Conservation (phyloP, 108 stramenopile genomes). For the Nannochloropsis salina region DNA sequence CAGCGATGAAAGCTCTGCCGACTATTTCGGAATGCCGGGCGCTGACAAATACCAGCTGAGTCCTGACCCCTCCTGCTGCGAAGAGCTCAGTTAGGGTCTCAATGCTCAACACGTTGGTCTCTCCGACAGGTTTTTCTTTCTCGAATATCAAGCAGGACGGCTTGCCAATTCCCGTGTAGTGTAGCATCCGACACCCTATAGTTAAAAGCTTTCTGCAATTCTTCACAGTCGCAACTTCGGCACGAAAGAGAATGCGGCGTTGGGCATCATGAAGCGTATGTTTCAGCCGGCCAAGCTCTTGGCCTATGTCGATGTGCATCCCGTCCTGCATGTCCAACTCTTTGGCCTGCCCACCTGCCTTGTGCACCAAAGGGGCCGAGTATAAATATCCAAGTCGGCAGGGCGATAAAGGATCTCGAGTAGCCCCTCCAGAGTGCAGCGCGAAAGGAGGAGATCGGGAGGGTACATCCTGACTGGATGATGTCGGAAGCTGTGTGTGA, state of each 20-base stretch:
- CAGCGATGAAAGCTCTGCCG: constrained; percentile 77
- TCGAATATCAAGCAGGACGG: constrained; percentile 33
- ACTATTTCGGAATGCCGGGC: constrained; percentile 75
- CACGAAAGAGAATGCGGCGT: not conserved
- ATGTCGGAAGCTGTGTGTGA: not conserved
- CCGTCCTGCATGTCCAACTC: constrained; percentile 19
- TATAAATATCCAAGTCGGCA: constrained; percentile 20
- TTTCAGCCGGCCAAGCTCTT: constrained; percentile 6
- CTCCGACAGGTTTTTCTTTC: constrained; percentile 27
- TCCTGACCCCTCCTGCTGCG: constrained; percentile 34
- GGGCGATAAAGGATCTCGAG: not conserved
- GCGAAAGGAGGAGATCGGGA: not conserved
- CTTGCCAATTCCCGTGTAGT: constrained; percentile 47
- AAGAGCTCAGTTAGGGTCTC: constrained; percentile 31
- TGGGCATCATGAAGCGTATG: not conserved
- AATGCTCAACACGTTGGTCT: constrained; percentile 23
- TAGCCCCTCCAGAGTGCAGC: not conserved
- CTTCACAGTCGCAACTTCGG: constrained; percentile 38
- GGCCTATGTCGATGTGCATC: constrained; percentile 3
- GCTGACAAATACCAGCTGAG: constrained; percentile 82
- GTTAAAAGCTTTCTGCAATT: constrained; percentile 32
- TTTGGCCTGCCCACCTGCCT: not conserved
- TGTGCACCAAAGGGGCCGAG: constrained; percentile 4
- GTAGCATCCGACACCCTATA: constrained; percentile 44
- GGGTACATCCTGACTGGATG: not conserved